These are phyloP conservation scores for Aspergillus incahuasiensis DNA, from an alignment of 495 filamentous ascomycete genomes.

Conservation along the genomic window DNA sequence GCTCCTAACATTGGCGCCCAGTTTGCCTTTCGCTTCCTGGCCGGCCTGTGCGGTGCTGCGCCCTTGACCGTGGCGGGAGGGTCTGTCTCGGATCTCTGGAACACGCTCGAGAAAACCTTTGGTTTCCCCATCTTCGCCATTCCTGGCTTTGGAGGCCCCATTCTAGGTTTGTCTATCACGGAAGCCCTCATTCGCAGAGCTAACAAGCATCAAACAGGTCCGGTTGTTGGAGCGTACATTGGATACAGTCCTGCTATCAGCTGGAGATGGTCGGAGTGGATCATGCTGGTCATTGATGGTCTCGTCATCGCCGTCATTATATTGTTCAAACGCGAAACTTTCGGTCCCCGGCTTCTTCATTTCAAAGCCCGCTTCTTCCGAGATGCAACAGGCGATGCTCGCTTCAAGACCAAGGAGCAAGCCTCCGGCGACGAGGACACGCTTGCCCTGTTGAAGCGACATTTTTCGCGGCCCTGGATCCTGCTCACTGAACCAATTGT, in stretches of 20 bases:
- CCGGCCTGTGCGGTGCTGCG: conserved; percentile 47
- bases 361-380: conserved; percentile 49
- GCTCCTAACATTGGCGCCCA: conserved; percentile 49
- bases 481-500: conserved; percentile 46
- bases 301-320: conserved; percentile 37
- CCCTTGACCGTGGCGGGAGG: conserved; percentile 50
- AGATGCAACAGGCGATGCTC: conserved; percentile 36
- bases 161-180: conserved; percentile 11
- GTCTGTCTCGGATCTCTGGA: conserved; percentile 48
- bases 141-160: conserved; percentile 41
- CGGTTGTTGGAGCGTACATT: conserved; percentile 32
- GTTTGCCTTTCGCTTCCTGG: conserved; percentile 47
- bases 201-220: conserved; percentile 24
- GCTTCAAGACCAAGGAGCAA: conserved; percentile 23
- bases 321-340: conserved; percentile 49
- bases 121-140: conserved; percentile 48
- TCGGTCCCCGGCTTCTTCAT: conserved; percentile 44
- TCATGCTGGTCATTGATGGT: conserved; percentile 44
- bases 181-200: no score
- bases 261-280: conserved; percentile 54
- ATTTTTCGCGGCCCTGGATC: conserved; percentile 41
- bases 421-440: neutral
- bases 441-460: conserved; percentile 25
- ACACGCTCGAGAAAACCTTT: conserved; percentile 43
- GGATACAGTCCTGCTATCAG: conserved; percentile 39